Evolutionary conservation across 2,329 filamentous ascomycete genomes (phyloP).

Genomic region (Trichophyton mentagrophytes): DNA sequence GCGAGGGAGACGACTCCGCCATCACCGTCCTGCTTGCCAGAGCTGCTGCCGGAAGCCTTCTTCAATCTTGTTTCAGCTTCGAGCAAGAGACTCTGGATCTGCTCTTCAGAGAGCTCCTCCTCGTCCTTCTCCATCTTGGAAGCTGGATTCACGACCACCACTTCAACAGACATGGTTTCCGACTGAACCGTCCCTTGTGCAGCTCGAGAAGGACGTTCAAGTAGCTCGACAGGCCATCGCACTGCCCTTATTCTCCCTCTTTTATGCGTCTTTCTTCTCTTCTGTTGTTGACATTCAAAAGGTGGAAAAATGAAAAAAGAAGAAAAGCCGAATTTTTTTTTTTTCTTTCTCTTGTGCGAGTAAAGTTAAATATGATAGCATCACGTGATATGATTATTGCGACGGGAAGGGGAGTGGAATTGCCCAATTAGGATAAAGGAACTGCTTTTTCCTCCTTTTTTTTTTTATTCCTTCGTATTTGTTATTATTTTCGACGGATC

Average conservation of each 20-base stretch:
- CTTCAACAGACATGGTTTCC: not conserved
- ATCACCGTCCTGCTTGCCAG: slow-evolving; percentile 10
- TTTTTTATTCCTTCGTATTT: not conserved
- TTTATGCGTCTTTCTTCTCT: not conserved
- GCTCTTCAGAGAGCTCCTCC: slow-evolving; percentile 45
- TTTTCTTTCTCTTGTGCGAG: not conserved
- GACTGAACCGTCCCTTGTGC: not conserved
- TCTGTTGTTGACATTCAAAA: not conserved
- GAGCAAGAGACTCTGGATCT: slow-evolving; percentile 50
- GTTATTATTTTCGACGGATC: not conserved
- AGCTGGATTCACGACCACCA: not conserved
- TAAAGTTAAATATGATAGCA: not conserved
- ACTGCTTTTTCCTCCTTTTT: not conserved
- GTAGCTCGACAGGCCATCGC: not conserved
- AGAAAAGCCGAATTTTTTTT: not conserved
- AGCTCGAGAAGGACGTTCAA: not conserved
- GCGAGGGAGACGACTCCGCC: slow-evolving; percentile 5
- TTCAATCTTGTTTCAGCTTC: slow-evolving; percentile 49
- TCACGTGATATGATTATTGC: not conserved
- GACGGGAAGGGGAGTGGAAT: not conserved
- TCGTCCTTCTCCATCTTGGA: not conserved
- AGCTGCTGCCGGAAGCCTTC: slow-evolving; percentile 14
- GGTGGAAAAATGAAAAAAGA: not conserved
- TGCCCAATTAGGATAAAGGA: not conserved
- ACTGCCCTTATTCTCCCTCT: not conserved